Percentiles rank a stretch among this genome's conserved stretches.
phyloP scores from a whole-genome alignment of 1,284 basidiomycete species.

The Sphagnurus paluster region DNA sequence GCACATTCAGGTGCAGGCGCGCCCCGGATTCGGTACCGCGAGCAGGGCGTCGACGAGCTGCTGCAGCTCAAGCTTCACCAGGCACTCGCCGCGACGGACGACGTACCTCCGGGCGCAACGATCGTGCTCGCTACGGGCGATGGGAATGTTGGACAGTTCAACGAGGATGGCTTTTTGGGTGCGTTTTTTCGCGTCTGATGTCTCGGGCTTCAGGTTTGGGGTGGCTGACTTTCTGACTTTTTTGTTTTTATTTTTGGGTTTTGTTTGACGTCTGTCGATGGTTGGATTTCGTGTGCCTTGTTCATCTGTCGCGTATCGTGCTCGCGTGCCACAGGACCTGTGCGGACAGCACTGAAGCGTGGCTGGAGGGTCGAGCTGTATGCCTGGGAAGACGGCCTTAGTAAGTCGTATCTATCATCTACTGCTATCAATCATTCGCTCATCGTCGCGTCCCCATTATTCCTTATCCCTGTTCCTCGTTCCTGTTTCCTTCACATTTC shows the following conservation, averaged over 20 bases:
- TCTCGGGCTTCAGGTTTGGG: too few species aligned
- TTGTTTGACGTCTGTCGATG: too few species aligned
- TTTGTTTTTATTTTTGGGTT: not conserved
- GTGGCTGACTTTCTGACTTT: conserved; percentile 2
- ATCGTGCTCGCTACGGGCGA: conserved; percentile 90
- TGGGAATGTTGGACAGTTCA: conserved; percentile 86
- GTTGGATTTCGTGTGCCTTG: too few species aligned
- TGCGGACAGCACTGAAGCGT: conserved; percentile 75
- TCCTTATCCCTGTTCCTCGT: too few species aligned
- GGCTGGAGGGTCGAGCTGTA: conserved; percentile 90
- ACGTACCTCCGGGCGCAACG: conserved; percentile 63
- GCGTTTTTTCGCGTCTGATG: conserved; percentile 12
- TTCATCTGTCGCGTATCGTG: too few species aligned
- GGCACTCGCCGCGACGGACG: conserved; percentile 68
- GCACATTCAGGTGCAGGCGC: not conserved
- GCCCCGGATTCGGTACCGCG: conserved; percentile 50
- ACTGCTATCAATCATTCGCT: not conserved
- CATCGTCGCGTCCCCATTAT: too few species aligned
- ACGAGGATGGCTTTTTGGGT: conserved; percentile 82
- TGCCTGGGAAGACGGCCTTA: conserved; percentile 80
- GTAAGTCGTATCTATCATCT: conserved; percentile 31
- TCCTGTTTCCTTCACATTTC: not conserved
- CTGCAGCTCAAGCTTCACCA: conserved; percentile 86
- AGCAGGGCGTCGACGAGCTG: conserved; percentile 88
- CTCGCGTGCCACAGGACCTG: too few species aligned